phyloP scores from a whole-genome alignment of 495 filamentous ascomycete genomes.

The Oleoguttula mirabilis region DNA sequence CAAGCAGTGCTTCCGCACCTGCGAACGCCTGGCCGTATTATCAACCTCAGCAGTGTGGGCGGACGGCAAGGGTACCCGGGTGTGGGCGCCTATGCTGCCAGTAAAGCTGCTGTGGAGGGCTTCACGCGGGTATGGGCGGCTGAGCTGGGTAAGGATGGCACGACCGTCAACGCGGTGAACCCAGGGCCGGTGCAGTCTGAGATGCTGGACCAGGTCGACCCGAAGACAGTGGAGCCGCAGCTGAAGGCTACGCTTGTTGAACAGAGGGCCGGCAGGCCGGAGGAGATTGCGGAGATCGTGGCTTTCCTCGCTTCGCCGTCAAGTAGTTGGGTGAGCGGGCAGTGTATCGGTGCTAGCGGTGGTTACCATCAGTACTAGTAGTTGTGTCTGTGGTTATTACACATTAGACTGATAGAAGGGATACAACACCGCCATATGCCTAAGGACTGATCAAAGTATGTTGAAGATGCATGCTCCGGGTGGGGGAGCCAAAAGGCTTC shows the following conservation, averaged over 20 bases:
- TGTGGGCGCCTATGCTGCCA: slow-evolving; percentile 32
- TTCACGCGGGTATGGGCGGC: slow-evolving; percentile 34
- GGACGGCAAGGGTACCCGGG: slow-evolving; percentile 31
- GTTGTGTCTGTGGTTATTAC: too few relatives aligned
- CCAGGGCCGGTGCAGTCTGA: slow-evolving; percentile 35
- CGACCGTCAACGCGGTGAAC: slow-evolving; percentile 35
- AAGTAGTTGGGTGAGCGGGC: slow-evolving; percentile 28
- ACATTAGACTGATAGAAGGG: too few relatives aligned
- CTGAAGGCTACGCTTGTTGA: slow-evolving; percentile 32
- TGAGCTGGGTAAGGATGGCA: slow-evolving; percentile 34
- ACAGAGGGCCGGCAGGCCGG: slow-evolving; percentile 20
- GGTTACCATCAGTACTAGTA: not conserved
- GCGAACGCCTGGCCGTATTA: slow-evolving; percentile 37
- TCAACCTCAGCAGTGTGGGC: slow-evolving; percentile 43
- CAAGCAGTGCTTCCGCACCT: slow-evolving; percentile 40
- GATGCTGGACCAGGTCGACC: slow-evolving; percentile 30
- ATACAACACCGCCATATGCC: too few relatives aligned
- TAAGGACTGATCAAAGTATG: too few relatives aligned
- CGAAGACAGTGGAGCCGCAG: slow-evolving; percentile 29
- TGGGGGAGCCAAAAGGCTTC: too few relatives aligned
- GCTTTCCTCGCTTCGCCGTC: slow-evolving; percentile 24
- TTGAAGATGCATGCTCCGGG: too few relatives aligned
- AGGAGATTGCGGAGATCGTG: slow-evolving; percentile 31
- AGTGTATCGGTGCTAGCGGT: slow-evolving; percentile 11
- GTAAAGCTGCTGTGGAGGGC: slow-evolving; percentile 39